A percentile compares a stretch with the other conserved stretches of the same genome.
Conservation (phyloP, 1,139 yeast species). For the Saccharomyces pastorianus region DNA sequence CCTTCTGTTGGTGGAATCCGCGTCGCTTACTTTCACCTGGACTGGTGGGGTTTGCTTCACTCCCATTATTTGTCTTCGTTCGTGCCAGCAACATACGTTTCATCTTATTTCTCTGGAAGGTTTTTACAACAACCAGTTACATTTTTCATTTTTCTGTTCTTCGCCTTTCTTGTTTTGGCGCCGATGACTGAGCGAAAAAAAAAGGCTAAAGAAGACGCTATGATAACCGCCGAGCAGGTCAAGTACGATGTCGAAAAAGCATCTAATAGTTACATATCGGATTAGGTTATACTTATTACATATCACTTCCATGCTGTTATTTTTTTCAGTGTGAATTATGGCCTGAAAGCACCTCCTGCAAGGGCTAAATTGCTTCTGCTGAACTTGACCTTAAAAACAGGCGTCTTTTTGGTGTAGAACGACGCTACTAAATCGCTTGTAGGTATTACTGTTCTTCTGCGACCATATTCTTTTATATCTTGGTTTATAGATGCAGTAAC, state of each 20-base stretch:
- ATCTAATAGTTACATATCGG: not conserved
- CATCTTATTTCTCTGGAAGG: not conserved
- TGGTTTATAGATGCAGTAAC: conserved; percentile 32
- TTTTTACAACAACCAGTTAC: not conserved
- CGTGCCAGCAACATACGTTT: not conserved
- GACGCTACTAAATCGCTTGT: conserved; percentile 89
- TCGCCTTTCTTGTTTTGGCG: not conserved
- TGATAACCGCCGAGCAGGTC: not conserved
- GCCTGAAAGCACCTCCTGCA: conserved; percentile 78
- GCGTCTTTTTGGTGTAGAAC: conserved; percentile 87
- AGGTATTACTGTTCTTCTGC: conserved; percentile 66
- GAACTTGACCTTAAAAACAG: conserved; percentile 86
- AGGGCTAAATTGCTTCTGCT: conserved; percentile 84
- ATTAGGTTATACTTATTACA: not conserved
- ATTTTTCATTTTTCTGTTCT: conserved; percentile 11
- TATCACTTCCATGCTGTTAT: not conserved
- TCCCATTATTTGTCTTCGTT: not conserved
- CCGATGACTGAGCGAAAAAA: not conserved
- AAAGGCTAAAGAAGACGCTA: not conserved
- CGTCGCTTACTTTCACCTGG: not conserved
- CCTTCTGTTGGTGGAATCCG: not conserved
- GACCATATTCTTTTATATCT: conserved; percentile 34
- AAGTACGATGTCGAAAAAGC: not conserved
- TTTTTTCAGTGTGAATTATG: not conserved
- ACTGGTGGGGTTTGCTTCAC: not conserved